Evolutionary conservation across 2,329 filamentous ascomycete genomes (phyloP).

Genomic region (Hymenoscyphus scutula): DNA sequence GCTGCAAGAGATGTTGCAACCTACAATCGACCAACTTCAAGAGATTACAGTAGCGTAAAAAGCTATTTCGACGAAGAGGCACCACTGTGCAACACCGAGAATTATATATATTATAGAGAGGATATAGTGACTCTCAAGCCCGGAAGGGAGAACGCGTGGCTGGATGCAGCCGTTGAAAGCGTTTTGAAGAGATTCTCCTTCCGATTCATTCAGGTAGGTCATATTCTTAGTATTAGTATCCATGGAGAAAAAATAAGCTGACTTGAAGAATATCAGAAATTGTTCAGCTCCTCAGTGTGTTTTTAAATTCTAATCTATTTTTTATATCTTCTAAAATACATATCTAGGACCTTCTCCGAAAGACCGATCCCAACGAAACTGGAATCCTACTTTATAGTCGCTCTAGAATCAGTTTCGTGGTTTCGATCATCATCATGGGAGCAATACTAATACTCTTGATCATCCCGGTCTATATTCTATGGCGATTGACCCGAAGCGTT

Average conservation of each 20-base stretch:
- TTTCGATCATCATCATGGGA: conserved; percentile 14
- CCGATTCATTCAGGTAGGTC: conserved; percentile 4
- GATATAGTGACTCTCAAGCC: conserved; percentile 7
- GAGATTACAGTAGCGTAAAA: conserved; percentile 1
- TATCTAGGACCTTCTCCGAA: not conserved
- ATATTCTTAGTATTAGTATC: not conserved
- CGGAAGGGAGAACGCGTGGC: conserved; percentile 5
- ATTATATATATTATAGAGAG: conserved; percentile 3
- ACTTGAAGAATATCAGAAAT: not conserved
- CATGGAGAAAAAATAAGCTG: not conserved
- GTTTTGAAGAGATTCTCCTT: conserved; percentile 2
- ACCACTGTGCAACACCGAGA: not conserved
- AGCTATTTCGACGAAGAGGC: conserved; percentile 6
- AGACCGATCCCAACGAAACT: not conserved
- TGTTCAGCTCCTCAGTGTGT: not conserved
- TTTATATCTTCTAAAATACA: not conserved
- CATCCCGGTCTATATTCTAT: conserved; percentile 23
- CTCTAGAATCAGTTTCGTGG: conserved; percentile 16
- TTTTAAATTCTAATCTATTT: not conserved
- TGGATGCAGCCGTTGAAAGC: not conserved
- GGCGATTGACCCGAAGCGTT: conserved; percentile 10
- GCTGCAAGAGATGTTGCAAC: not conserved
- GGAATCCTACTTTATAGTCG: conserved; percentile 16
- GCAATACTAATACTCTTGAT: conserved; percentile 22
- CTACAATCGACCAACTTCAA: not conserved